Conservation (phyloP, 2,329 filamentous ascomycete species). For the Microdochium nivale region DNA sequence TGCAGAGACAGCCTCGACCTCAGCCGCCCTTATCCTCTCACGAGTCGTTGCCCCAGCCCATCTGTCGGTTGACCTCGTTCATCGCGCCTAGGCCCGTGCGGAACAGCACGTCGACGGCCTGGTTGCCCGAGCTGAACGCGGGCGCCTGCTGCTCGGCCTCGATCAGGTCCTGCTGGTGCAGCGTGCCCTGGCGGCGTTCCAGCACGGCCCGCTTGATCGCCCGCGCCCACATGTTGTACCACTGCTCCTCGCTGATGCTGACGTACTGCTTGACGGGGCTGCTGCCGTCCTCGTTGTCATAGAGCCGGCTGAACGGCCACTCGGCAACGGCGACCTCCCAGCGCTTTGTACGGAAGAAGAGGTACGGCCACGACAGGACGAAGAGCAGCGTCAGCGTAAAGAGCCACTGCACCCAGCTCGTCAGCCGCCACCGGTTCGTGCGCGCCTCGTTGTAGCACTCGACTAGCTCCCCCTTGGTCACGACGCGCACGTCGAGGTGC, state of each 20-base stretch:
- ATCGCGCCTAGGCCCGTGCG: constrained; percentile 41
- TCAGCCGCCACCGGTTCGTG: constrained; percentile 58
- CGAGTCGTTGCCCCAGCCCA: constrained; percentile 37
- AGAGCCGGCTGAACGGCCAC: constrained; percentile 45
- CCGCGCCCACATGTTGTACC: constrained; percentile 54
- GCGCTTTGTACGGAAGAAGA: constrained; percentile 58
- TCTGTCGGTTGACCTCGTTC: constrained; percentile 41
- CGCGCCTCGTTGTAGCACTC: constrained; percentile 56
- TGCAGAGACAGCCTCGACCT: too few relatives aligned
- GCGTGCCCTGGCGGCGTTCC: constrained; percentile 42
- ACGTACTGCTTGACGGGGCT: constrained; percentile 31
- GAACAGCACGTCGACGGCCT: constrained; percentile 32
- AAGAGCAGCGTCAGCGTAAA: constrained; percentile 61
- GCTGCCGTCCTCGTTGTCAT: constrained; percentile 7
- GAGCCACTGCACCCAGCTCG: constrained; percentile 52
- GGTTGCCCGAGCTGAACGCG: constrained; percentile 27
- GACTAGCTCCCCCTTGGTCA: constrained; percentile 44
- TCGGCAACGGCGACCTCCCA: constrained; percentile 56
- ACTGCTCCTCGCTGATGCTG: constrained; percentile 46
- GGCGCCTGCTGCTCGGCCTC: constrained; percentile 29
- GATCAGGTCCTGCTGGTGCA: constrained; percentile 49
- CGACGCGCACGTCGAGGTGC: constrained; percentile 48
- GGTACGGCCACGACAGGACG: constrained; percentile 61
- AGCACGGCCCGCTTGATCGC: constrained; percentile 52
- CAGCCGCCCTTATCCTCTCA: not conserved